Evolutionary conservation across 257 asterid species (phyloP).

Genomic region (Solanum rostratum): DNA sequence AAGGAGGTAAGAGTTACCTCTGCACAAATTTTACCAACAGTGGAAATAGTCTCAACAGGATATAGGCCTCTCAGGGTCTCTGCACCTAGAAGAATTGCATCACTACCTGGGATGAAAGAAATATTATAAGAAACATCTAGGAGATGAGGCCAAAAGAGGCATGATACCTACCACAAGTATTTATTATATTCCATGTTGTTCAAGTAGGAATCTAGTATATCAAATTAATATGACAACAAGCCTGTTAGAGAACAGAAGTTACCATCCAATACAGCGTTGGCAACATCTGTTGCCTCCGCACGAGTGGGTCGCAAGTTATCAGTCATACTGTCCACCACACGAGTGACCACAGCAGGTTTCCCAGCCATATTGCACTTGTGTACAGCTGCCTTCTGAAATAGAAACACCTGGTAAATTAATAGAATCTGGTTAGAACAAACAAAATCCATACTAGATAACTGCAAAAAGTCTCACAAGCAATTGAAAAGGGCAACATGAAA

Average conservation of each 20-base stretch:
- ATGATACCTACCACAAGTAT: neutral
- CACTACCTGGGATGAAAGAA: constrained; percentile 50
- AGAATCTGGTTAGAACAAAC: neutral
- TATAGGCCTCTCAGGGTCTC: constrained; percentile 89
- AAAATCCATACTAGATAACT: neutral
- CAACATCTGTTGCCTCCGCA: constrained; percentile 98
- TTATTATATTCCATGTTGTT: neutral
- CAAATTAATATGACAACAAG: neutral
- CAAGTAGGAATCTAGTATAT: neutral
- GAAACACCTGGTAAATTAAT: constrained; percentile 56
- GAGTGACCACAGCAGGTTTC: constrained; percentile 87
- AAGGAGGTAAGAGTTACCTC: constrained; percentile 27
- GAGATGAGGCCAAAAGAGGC: neutral
- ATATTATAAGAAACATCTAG: neutral
- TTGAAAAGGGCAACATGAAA: neutral
- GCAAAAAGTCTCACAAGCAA: neutral
- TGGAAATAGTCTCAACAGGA: constrained; percentile 82
- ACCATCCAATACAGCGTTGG: constrained; percentile 95
- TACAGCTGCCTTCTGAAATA: constrained; percentile 81
- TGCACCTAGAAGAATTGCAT: constrained; percentile 97
- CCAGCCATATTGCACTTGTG: constrained; percentile 94
- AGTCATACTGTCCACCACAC: constrained; percentile 95
- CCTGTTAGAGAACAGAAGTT: neutral
- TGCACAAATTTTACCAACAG: constrained; percentile 77
- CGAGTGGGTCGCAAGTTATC: constrained; percentile 90